These are phyloP conservation scores for Suhomyces sp. DNA, from an alignment of 805 yeast species.

Conservation along the genomic window DNA sequence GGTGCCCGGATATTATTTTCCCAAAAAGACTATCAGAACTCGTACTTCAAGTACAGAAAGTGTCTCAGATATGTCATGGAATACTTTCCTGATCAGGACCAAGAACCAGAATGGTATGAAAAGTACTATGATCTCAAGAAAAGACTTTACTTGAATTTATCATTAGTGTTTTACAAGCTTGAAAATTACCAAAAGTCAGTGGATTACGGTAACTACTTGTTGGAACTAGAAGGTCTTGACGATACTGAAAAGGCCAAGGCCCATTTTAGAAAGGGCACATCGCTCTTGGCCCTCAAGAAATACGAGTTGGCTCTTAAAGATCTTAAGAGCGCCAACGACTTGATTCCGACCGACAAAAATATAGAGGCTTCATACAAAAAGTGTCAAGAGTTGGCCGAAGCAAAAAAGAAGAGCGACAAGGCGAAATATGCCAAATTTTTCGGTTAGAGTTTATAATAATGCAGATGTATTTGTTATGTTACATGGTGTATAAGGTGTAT, in stretches of 20 bases:
- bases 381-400: slow-evolving; percentile 40
- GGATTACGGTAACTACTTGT: slow-evolving; percentile 52
- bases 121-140: slow-evolving; percentile 52
- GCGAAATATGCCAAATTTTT: slow-evolving; percentile 65
- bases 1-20: slow-evolving; percentile 65
- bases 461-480: background rate
- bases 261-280: slow-evolving; percentile 51
- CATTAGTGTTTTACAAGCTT: slow-evolving; percentile 51
- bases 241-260: slow-evolving; percentile 55
- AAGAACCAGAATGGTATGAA: slow-evolving; percentile 49
- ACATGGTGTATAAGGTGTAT: background rate
- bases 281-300: slow-evolving; percentile 43
- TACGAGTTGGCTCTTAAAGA: slow-evolving; percentile 49
- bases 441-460: slow-evolving; percentile 12
- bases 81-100: slow-evolving; percentile 65
- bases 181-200: slow-evolving; percentile 48
- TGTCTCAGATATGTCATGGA: slow-evolving; percentile 69
- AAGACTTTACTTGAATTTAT: slow-evolving; percentile 57
- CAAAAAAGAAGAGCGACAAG: slow-evolving; percentile 48
- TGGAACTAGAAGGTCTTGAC: slow-evolving; percentile 46
- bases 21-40: slow-evolving; percentile 46
- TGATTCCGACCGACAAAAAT: slow-evolving; percentile 49
- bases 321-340: slow-evolving; percentile 41
- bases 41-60: slow-evolving; percentile 62
- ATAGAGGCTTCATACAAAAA: slow-evolving; percentile 44